phyloP scores from a whole-genome alignment of 768 basidiomycete genomes.

The Psilocybe cubensis region DNA sequence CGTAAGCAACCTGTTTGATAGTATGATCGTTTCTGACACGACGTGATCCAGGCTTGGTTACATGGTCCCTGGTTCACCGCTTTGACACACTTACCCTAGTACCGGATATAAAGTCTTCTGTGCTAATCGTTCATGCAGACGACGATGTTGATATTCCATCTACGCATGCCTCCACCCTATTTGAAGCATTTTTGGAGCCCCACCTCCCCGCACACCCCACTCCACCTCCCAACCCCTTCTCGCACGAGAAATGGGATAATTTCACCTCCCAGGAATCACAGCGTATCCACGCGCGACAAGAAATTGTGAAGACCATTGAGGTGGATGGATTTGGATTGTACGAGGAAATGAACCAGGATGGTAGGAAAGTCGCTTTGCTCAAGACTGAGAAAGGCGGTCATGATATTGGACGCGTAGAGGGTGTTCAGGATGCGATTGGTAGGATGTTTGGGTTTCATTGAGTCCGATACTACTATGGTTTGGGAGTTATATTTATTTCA shows the following conservation, averaged over 20 bases:
- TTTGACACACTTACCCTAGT: conserved; percentile 69
- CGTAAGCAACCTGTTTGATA: background rate
- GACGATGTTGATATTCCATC: conserved; percentile 78
- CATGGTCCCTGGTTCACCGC: conserved; percentile 53
- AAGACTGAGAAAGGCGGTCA: conserved; percentile 64
- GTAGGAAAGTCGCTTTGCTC: conserved; percentile 55
- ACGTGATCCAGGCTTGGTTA: conserved; percentile 48
- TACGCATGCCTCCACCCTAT: conserved; percentile 69
- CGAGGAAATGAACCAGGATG: conserved; percentile 44
- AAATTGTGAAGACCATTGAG: conserved; percentile 45
- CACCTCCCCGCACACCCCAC: conserved; percentile 46
- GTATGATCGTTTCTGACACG: background rate
- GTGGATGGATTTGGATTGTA: conserved; percentile 46
- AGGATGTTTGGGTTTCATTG: conserved; percentile 41
- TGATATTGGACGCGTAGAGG: conserved; percentile 63
- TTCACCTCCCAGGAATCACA: conserved; percentile 38
- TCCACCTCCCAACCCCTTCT: conserved; percentile 38
- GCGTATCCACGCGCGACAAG: conserved; percentile 39
- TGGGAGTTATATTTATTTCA: background rate
- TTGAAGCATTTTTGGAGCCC: conserved; percentile 65
- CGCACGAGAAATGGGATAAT: conserved; percentile 44
- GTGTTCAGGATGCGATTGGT: conserved; percentile 67
- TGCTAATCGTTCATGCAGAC: conserved; percentile 75
- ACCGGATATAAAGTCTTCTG: conserved; percentile 62
- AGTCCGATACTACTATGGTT: background rate